Base-by-base conservation (phyloP, 306 rosid genomes). In the Aeschynomene evenia region DNA sequence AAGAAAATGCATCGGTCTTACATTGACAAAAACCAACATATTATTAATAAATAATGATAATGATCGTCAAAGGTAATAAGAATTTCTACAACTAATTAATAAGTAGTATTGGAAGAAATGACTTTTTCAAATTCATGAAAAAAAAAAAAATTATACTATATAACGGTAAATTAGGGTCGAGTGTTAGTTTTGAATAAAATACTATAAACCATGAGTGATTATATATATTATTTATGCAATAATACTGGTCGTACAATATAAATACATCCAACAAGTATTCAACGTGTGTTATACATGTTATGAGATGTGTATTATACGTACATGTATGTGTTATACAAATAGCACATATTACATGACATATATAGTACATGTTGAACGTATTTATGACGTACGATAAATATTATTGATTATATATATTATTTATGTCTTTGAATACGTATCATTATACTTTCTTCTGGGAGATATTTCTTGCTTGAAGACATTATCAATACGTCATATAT, bases 1-100 rank as follows among this genome's bases (percentile, higher is more conserved):
- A n/a, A n/a, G n/a, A n/a, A n/a, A n/a, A n/a, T n/a, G n/a, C 45
- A 26, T 57, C 12, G 29, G 31, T 18, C 40, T 45, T 14, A 42
- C 50, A 29, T 58, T 45, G 43, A 26, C 55, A 15, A 31, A 50
- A 3, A 1, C 3, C 3, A 57, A 2, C 13, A 45, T 23, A 26
- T 45, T 45, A 50, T 49, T 0, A 20, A 28, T 21, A 15, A 50
- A 66, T 0, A 20, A 28, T 21, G 20, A 15, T 49, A 50, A 59
- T 49, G 22, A 40, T 11, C 13, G 46, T 61, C 15, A 61, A 36
- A 72, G 13, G 7, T 18, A 62, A 24, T 18, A 62, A 37, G 42
- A 72, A 73, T 39, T 34, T 72, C 62, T 34, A 60, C 69, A 72
- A 71, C 9, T 20, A n/a, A n/a, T n/a, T n/a, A n/a, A n/a, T n/a